These are phyloP conservation scores for Magnusiomyces suaveolens DNA, from an alignment of 1,139 yeast species.

Conservation along the genomic window DNA sequence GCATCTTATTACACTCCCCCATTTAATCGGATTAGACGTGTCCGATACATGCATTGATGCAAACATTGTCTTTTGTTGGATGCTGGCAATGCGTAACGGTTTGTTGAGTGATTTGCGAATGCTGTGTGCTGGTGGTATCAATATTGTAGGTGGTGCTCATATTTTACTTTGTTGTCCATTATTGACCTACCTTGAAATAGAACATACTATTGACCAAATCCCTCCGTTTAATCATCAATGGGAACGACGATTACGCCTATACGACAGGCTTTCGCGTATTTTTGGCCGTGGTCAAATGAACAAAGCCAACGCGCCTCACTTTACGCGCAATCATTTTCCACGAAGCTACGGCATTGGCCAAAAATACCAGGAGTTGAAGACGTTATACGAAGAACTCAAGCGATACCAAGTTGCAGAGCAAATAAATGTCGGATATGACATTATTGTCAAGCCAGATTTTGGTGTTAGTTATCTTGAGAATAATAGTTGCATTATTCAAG, in stretches of 20 bases:
- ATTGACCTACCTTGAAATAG: neutral
- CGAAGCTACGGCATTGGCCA: conserved; percentile 2
- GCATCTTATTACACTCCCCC: neutral
- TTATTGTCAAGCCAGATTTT: conserved; percentile 4
- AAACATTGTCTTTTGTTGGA: conserved; percentile 5
- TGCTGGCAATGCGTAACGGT: conserved; percentile 6
- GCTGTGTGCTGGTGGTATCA: neutral
- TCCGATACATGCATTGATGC: conserved; percentile 1
- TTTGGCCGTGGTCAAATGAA: conserved; percentile 3
- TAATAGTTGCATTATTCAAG: neutral
- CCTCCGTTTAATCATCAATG: neutral
- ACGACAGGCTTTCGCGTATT: neutral
- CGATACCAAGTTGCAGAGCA: neutral
- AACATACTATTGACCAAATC: conserved; percentile 1
- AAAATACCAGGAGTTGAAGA: neutral
- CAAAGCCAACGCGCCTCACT: neutral
- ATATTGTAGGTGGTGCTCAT: neutral
- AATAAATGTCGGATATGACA: neutral
- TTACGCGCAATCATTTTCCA: neutral
- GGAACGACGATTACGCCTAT: neutral
- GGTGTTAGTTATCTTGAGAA: neutral
- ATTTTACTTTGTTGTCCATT: neutral
- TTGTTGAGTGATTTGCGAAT: conserved; percentile 1
- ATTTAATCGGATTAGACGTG: neutral
- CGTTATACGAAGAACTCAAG: neutral